Percentiles rank a stretch among this genome's conserved stretches.
These are phyloP conservation scores for Gossypium aridum DNA, from an alignment of 441 rosid species.

Conservation along the genomic window DNA sequence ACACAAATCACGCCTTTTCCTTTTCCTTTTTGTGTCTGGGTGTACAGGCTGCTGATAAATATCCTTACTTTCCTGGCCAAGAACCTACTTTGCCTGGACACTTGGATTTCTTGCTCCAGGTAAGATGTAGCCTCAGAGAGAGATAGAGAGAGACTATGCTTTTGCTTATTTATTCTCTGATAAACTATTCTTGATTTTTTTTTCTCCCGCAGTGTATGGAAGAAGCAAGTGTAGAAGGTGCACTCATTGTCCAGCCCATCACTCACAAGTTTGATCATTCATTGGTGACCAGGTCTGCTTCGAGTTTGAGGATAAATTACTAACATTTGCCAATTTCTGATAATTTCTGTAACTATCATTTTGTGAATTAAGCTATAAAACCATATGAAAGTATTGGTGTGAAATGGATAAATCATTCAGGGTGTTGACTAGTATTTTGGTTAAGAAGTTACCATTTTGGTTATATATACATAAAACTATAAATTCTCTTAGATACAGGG, in stretches of 20 bases:
- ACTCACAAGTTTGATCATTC: slow-evolving; percentile 95
- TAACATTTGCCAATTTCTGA: not conserved
- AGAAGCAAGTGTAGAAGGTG: slow-evolving; percentile 87
- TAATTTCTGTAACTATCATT: not conserved
- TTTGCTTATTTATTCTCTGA: not conserved
- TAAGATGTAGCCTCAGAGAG: slow-evolving; percentile 7
- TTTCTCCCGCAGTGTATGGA: slow-evolving; percentile 63
- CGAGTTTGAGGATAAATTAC: not conserved
- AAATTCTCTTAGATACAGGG: not conserved
- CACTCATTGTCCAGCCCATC: slow-evolving; percentile 91
- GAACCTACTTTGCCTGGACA: slow-evolving; percentile 79
- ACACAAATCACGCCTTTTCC: not conserved
- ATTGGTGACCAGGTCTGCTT: slow-evolving; percentile 60
- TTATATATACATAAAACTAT: not conserved
- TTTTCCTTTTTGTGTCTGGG: not conserved
- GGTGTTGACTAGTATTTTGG: too few species aligned
- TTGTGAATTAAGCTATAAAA: not conserved
- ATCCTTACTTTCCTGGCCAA: slow-evolving; percentile 87
- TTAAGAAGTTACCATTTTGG: too few species aligned
- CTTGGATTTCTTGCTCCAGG: slow-evolving; percentile 83
- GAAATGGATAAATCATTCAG: not conserved
- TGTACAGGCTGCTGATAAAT: slow-evolving; percentile 54
- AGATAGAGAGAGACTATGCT: not conserved
- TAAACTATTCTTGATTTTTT: not conserved
- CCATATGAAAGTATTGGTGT: not conserved